Evolutionary conservation across 1,284 basidiomycete species (phyloP).

Genomic region (Fereydounia khargensis): DNA sequence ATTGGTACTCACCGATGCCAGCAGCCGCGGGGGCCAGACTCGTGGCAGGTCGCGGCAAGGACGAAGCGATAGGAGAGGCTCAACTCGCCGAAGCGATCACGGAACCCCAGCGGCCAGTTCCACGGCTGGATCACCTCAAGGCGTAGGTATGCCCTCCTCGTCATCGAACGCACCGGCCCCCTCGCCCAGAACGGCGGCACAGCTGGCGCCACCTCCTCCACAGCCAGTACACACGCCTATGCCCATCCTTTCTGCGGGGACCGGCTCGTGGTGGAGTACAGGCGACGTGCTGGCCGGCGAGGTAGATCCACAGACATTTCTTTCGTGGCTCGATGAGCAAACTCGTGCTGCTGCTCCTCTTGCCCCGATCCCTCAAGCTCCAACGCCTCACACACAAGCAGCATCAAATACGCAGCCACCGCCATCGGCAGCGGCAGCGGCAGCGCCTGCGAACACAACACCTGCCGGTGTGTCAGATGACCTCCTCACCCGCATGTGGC

Average conservation of each 20-base stretch:
- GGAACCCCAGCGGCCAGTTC: no score
- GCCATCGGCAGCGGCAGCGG: background rate
- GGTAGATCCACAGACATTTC: constrained; percentile 32
- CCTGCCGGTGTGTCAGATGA: constrained; percentile 8
- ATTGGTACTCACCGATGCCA: constrained; percentile 29
- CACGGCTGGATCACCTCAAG: no score
- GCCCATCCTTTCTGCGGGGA: no score
- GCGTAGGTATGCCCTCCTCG: no score
- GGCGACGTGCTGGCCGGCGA: constrained; percentile 27
- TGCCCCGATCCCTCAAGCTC: background rate
- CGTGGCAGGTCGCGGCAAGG: no score
- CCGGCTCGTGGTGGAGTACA: constrained; percentile 27
- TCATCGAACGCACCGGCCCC: no score
- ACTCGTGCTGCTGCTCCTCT: constrained; percentile 1
- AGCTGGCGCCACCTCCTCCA: no score
- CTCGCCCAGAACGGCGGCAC: no score
- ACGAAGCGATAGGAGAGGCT: no score
- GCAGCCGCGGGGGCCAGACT: background rate
- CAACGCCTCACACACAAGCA: background rate
- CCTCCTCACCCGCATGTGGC: constrained; percentile 30
- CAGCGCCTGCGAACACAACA: constrained; percentile 1
- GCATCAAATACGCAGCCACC: background rate
- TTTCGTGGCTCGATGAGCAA: constrained; percentile 34
- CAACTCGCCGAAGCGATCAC: no score
- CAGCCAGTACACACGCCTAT: no score